Evolutionary conservation across 2,329 filamentous ascomycete genomes (phyloP).

Genomic region (Pyricularia pennisetigena): DNA sequence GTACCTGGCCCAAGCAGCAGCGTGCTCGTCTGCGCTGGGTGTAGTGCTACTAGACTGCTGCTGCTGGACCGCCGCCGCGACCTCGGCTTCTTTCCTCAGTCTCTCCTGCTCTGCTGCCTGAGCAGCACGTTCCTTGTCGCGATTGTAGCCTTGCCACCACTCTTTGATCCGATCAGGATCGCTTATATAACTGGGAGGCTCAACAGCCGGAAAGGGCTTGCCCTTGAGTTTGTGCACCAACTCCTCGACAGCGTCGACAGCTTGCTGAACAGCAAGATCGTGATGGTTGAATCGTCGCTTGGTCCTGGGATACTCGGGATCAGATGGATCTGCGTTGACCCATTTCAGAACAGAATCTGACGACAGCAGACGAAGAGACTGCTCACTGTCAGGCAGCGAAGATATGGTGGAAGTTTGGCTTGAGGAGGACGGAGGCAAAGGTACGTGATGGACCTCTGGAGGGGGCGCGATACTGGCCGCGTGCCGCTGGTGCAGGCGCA

Average conservation of each 20-base stretch:
- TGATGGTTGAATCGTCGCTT: constrained; percentile 26
- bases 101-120: constrained; percentile 14
- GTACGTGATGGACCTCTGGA: neutral
- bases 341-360: constrained; percentile 34
- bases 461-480: neutral
- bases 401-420: constrained; percentile 5
- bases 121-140: constrained; percentile 18
- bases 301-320: constrained; percentile 21
- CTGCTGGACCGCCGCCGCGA: constrained; percentile 12
- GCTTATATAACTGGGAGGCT: constrained; percentile 42
- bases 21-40: constrained; percentile 16
- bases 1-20: constrained; percentile 27
- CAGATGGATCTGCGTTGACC: constrained; percentile 28
- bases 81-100: constrained; percentile 27
- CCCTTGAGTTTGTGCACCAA: constrained; percentile 30
- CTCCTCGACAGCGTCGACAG: constrained; percentile 31
- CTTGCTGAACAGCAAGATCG: constrained; percentile 31
- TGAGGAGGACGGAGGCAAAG: constrained; percentile 3
- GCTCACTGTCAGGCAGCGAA: constrained; percentile 26
- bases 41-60: constrained; percentile 7
- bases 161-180: constrained; percentile 35
- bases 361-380: constrained; percentile 30
- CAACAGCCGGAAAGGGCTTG: constrained; percentile 37
- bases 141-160: constrained; percentile 40
- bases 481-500: neutral